Conservation (phyloP, 805 yeast genomes). For the Hanseniaspora singularis region DNA sequence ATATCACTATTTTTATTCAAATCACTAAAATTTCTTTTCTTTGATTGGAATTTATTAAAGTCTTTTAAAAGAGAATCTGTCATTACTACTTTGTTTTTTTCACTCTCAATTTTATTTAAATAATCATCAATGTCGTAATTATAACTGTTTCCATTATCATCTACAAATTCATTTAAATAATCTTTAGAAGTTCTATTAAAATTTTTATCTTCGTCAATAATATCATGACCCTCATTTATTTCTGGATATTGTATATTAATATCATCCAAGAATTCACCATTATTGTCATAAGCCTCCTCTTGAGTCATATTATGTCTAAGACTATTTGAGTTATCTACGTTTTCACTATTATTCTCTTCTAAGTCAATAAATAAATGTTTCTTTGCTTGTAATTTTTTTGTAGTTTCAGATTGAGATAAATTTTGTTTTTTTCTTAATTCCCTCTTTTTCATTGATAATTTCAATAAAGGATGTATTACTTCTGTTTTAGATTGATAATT, state of each 20-base stretch:
- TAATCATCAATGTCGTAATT: slow-evolving; percentile 5
- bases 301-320: neutral
- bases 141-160: slow-evolving; percentile 9
- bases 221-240: neutral
- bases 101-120: neutral
- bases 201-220: neutral
- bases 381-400: neutral
- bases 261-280: slow-evolving; percentile 1
- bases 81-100: neutral
- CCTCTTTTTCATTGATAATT: slow-evolving; percentile 9
- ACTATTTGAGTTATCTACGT: neutral
- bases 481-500: neutral
- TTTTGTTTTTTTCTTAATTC: slow-evolving; percentile 1
- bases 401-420: neutral
- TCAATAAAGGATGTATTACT: slow-evolving; percentile 5
- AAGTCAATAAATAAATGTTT: slow-evolving; percentile 14
- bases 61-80: slow-evolving; percentile 3
- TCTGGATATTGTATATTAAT: slow-evolving; percentile 7
- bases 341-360: neutral
- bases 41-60: slow-evolving; percentile 8
- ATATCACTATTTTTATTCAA: neutral
- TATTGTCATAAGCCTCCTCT: neutral
- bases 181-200: neutral
- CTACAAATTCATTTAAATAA: slow-evolving; percentile 5
- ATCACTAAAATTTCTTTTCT: slow-evolving; percentile 1